phyloP scores from a whole-genome alignment of 2,329 filamentous ascomycete genomes.

The Cercospora canescens region DNA sequence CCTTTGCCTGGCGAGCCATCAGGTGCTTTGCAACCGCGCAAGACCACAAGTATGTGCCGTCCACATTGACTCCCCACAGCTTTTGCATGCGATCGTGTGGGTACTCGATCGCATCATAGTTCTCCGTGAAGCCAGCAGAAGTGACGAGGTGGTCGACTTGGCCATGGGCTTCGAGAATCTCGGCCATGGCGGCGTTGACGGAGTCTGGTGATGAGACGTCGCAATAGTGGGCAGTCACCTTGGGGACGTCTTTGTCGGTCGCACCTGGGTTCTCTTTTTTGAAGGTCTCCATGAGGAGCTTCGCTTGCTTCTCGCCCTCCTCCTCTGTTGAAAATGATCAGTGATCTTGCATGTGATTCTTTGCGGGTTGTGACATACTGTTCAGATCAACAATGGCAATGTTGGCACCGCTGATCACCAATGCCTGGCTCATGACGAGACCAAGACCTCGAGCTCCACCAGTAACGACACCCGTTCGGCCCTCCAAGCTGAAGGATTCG shows the following conservation, averaged over 20 bases:
- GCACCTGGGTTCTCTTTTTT: slow-evolving; percentile 75
- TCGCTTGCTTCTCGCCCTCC: slow-evolving; percentile 76
- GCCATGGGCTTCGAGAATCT: slow-evolving; percentile 69
- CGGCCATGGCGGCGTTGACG: slow-evolving; percentile 70
- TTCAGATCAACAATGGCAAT: slow-evolving; percentile 94
- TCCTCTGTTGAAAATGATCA: slow-evolving; percentile 60
- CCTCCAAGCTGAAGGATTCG: slow-evolving; percentile 82
- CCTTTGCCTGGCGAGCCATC: slow-evolving; percentile 74
- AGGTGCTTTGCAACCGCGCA: slow-evolving; percentile 82
- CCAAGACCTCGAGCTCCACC: slow-evolving; percentile 88
- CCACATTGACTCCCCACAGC: slow-evolving; percentile 92
- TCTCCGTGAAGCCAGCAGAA: slow-evolving; percentile 95
- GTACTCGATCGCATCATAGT: slow-evolving; percentile 89
- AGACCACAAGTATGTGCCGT: slow-evolving; percentile 88
- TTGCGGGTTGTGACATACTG: slow-evolving; percentile 57
- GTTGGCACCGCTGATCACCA: slow-evolving; percentile 84
- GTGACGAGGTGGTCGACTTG: slow-evolving; percentile 91
- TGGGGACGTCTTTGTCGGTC: slow-evolving; percentile 63
- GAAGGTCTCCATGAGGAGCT: slow-evolving; percentile 73
- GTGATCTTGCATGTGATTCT: background rate
- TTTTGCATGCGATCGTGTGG: slow-evolving; percentile 89
- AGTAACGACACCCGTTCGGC: slow-evolving; percentile 80
- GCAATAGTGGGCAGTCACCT: slow-evolving; percentile 84
- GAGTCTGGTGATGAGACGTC: slow-evolving; percentile 81
- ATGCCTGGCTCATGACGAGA: slow-evolving; percentile 87